phyloP scores from a whole-genome alignment of 345 rosid species.

The Salix viminalis region DNA sequence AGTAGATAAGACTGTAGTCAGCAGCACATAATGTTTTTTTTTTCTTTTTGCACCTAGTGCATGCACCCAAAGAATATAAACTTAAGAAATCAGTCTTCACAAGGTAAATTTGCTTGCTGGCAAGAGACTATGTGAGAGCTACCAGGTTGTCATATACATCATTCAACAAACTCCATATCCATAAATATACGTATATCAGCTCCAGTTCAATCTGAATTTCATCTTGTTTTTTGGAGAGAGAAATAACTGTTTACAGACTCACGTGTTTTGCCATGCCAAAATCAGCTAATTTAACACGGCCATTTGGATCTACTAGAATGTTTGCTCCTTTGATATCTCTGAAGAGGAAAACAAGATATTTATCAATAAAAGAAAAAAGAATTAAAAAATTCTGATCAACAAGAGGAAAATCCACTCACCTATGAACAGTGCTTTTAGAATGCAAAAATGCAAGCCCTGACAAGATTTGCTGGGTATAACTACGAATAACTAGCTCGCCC shows the following conservation, averaged over 20 bases:
- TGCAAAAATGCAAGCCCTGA: constrained; percentile 70
- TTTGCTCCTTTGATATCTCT: constrained; percentile 87
- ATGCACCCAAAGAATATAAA: background rate
- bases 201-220: background rate
- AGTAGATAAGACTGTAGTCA: background rate
- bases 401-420: constrained; percentile 30
- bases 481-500: constrained; percentile 63
- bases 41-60: background rate
- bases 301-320: constrained; percentile 67
- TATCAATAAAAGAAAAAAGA: background rate
- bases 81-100: background rate
- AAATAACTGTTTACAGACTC: constrained; percentile 36
- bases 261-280: constrained; percentile 93
- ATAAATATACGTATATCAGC: background rate
- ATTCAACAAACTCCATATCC: background rate
- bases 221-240: background rate
- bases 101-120: background rate
- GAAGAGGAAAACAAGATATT: constrained; percentile 19
- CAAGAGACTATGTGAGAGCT: background rate
- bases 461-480: constrained; percentile 72
- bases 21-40: background rate
- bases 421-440: constrained; percentile 62
- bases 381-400: background rate
- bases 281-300: constrained; percentile 75
- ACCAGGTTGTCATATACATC: background rate